These are phyloP conservation scores for Erythrobasidium hasegawianum DNA, from an alignment of 1,284 basidiomycete species.

Conservation along the genomic window DNA sequence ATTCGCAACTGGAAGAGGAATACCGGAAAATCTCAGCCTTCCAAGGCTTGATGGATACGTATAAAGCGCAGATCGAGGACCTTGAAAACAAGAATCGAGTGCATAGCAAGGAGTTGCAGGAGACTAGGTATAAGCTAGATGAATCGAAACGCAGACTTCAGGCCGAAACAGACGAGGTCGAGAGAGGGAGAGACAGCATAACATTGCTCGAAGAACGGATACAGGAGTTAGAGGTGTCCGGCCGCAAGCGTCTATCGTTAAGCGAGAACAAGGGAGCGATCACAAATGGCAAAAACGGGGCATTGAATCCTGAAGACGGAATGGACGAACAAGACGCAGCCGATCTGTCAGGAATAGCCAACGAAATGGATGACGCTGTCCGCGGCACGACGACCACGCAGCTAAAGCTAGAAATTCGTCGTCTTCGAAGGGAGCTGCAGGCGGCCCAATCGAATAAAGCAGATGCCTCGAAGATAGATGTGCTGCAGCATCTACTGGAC, in stretches of 20 bases:
- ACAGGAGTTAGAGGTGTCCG: slow-evolving; percentile 69
- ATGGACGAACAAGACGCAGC: slow-evolving; percentile 39
- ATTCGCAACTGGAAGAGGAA: slow-evolving; percentile 84
- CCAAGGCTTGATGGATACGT: slow-evolving; percentile 86
- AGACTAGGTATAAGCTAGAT: slow-evolving; percentile 68
- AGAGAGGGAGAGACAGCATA: slow-evolving; percentile 75
- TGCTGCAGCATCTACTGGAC: slow-evolving; percentile 83
- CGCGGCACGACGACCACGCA: slow-evolving; percentile 83
- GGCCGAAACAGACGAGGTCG: slow-evolving; percentile 58
- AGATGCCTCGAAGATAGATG: slow-evolving; percentile 68
- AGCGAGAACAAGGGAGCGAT: slow-evolving; percentile 29
- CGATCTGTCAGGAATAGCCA: slow-evolving; percentile 59
- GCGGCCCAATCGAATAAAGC: slow-evolving; percentile 67
- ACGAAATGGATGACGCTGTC: slow-evolving; percentile 79
- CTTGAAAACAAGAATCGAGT: slow-evolving; percentile 67
- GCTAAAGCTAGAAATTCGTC: slow-evolving; percentile 77
- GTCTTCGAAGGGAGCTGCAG: slow-evolving; percentile 76
- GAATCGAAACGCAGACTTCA: slow-evolving; percentile 64
- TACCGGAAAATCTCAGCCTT: slow-evolving; percentile 78
- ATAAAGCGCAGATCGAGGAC: slow-evolving; percentile 79
- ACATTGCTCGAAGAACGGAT: slow-evolving; percentile 89
- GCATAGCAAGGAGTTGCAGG: slow-evolving; percentile 66
- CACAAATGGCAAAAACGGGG: slow-evolving; percentile 47
- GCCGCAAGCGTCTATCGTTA: slow-evolving; percentile 27
- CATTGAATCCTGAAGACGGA: slow-evolving; percentile 49